A percentile compares a stretch with the other conserved stretches of the same genome.
phyloP scores from a whole-genome alignment of 768 basidiomycete genomes.

The Leccinum longicurvipes region DNA sequence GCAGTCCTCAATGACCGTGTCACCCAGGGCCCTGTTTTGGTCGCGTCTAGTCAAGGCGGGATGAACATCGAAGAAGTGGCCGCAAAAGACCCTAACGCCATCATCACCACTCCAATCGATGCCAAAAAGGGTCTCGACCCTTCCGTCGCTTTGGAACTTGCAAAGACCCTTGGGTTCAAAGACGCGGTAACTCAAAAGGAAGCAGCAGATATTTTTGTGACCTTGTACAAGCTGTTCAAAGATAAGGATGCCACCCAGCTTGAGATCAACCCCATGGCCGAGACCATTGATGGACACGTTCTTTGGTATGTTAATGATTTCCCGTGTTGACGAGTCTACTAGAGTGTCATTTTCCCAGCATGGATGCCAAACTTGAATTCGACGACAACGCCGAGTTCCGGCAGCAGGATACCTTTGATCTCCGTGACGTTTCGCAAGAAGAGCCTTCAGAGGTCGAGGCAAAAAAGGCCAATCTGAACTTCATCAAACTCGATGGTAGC shows the following conservation, averaged over 20 bases:
- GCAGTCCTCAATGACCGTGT: constrained; percentile 95
- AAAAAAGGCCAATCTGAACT: constrained; percentile 93
- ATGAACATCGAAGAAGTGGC: constrained; percentile 99
- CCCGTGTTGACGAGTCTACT: neutral
- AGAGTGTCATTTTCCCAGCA: constrained; percentile 46
- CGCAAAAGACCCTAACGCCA: constrained; percentile 88
- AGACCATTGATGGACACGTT: constrained; percentile 87
- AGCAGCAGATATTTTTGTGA: constrained; percentile 91
- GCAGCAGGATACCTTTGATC: constrained; percentile 81
- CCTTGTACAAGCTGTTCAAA: constrained; percentile 95
- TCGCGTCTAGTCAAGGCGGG: constrained; percentile 91
- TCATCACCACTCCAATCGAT: constrained; percentile 92
- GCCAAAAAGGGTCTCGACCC: constrained; percentile 78
- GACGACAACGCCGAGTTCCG: constrained; percentile 99
- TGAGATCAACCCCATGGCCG: constrained; percentile 97
- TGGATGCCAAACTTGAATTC: constrained; percentile 99
- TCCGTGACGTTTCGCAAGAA: constrained; percentile 93
- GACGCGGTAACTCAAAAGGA: constrained; percentile 66
- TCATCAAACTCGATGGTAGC: constrained; percentile 97
- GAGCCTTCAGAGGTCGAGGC: constrained; percentile 98
- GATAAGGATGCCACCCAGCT: constrained; percentile 99
- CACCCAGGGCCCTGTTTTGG: constrained; percentile 85
- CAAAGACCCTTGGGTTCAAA: constrained; percentile 90
- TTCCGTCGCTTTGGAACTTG: constrained; percentile 68
- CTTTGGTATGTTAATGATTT: constrained; percentile 69